Base-by-base conservation (phyloP, 176 grass and related monocot genomes). In the Bonia amplexicaulis region DNA sequence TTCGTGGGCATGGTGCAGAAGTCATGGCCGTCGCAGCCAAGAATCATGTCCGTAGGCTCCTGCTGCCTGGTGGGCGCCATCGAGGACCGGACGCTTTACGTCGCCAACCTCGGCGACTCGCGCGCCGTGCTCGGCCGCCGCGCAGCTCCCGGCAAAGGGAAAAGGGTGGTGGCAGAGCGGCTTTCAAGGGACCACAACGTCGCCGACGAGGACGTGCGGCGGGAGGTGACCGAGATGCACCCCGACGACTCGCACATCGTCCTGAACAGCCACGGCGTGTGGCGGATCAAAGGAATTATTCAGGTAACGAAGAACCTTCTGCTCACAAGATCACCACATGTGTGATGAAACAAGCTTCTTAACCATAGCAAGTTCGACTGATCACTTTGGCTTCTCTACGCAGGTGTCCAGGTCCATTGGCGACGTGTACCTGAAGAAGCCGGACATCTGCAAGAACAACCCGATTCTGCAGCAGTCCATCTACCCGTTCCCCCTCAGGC, bases 201-300 rank as follows among this genome's bases (percentile, higher is more conserved):
- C 1, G 87, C 90, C 27, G 73, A 92, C 78, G 93, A 90, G 80
- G 69, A 59, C 23, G 86, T 95, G n/a, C 81, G 93, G 53, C 74
- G 61, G 3, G 93, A 95, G 79, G 80, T 95, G 2, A 22, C 69
- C 0, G 74, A 48, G 48, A 48, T 68, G 74, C 93, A 95, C 48
- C 90, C 93, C 1, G 90, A 92, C 81, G 90, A 95, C 81, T 63
- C 88, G 12, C 83, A 85, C 80, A 88, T 95, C 76, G 93, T 95
- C 7, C 75, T 92, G 35, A 87, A 84, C 76, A 86, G 33, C 53
- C 93, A 90, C 65, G 88, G 90, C 70, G 93, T 95, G 67, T 95
- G 93, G 93, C 88, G 93, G 81, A 92, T 95, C 82, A 95, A 90
- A 40, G 93, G 93, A 0, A 88, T 95, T 82, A 95, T 95, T 73